Percentiles rank a stretch among this genome's conserved stretches.
Conservation (phyloP, 1,139 yeast species). For the Spathaspora sp. region DNA sequence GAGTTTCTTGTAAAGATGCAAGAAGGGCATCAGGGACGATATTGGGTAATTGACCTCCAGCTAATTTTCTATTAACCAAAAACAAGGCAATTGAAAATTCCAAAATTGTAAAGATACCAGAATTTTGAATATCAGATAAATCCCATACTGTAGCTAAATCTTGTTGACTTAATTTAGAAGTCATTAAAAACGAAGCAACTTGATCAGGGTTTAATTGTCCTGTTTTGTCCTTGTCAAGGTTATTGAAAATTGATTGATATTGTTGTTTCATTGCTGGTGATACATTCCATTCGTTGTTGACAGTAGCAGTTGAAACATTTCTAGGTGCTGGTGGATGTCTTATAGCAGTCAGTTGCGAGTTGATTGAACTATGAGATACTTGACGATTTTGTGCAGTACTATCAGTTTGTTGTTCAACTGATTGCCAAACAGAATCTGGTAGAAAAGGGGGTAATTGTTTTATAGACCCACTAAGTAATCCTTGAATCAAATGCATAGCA, state of each 20-base stretch:
- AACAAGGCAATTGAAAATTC: constrained; percentile 96
- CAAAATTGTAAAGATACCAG: constrained; percentile 74
- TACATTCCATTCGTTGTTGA: constrained; percentile 59
- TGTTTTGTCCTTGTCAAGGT: constrained; percentile 61
- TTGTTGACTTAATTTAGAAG: constrained; percentile 84
- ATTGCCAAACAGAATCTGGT: constrained; percentile 68
- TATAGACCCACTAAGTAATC: constrained; percentile 66
- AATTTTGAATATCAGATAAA: constrained; percentile 83
- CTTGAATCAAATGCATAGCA: constrained; percentile 95
- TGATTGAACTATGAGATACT: constrained; percentile 45
- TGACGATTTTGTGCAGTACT: constrained; percentile 25
- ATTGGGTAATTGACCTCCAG: constrained; percentile 77
- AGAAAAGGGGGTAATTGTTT: constrained; percentile 67
- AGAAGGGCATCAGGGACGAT: constrained; percentile 57
- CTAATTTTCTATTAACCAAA: constrained; percentile 77
- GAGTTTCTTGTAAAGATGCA: constrained; percentile 26
- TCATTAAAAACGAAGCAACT: constrained; percentile 85
- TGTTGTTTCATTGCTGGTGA: constrained; percentile 71
- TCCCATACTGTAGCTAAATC: constrained; percentile 93
- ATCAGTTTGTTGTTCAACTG: constrained; percentile 25
- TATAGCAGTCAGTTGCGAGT: constrained; percentile 44
- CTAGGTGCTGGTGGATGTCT: constrained; percentile 25
- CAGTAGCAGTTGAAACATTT: constrained; percentile 11
- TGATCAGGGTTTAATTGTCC: constrained; percentile 75
- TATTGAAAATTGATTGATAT: constrained; percentile 75